Base-by-base conservation (phyloP, 169 alveolate species). In the Plasmodium sp. region DNA sequence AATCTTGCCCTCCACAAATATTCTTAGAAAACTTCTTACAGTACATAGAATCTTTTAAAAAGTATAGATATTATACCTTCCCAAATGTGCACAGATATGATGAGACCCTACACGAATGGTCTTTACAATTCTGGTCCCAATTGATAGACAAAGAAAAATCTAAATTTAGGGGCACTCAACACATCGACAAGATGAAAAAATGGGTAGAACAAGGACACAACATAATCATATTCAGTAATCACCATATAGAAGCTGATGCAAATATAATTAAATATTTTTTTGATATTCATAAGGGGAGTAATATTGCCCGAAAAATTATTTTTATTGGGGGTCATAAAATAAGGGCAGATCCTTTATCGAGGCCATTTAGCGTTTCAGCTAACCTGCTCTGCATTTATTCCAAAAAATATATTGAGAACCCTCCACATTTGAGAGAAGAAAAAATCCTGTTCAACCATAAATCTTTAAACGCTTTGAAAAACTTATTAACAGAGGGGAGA, bases 221-320 rank as follows among this genome's bases (percentile, higher is more conserved):
- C 77, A 71, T 71, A 48, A 54, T 92, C 39, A 82, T 92, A 82
- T 82, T 92, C 56, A 74, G 95, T 71, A 92, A 92, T 92, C 95
- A 92, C 75, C 95, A 92, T 83, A 92, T 92, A n/a, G 95, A 92
- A 92, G 92, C 95, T 33, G 95, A 92, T 92, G 95, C 95, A 81
- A 92, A 92, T 92, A 92, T 92, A 51, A 77, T 92, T 33, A 92
- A 83, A 72, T 81, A 81, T 12, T 92, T 34, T 79, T 92, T 92
- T 67, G 81, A 92, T 74, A 81, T 72, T 71, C 73, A 92, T 48
- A 54, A 74, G 34, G 71, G 84, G 33, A 56, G 75, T 72, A 7
- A 92, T n/a, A 92, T 92, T 48, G 67, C 95, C 56, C 82, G 88
- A 92, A 83, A 79, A 48, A 92, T 92, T n/a, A 45, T 92, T 71